A percentile compares a stretch with the other conserved stretches of the same genome.
phyloP scores from a whole-genome alignment of 352 stramenopile species.

The Blastocystis sp. region DNA sequence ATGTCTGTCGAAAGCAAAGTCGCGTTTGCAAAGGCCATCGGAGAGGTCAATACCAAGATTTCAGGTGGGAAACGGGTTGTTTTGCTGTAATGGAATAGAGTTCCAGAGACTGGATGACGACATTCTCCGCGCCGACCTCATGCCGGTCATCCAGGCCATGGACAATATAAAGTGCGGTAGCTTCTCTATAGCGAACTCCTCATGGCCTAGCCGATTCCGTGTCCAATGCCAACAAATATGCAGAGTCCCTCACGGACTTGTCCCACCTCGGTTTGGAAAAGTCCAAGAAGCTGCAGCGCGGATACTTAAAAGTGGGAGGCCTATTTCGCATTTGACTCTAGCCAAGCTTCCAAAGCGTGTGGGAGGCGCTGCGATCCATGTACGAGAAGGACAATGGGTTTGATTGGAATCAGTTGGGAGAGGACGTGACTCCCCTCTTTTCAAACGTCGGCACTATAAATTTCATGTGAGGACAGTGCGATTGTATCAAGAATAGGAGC shows the following conservation, averaged over 20 bases:
- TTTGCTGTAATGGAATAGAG: not conserved
- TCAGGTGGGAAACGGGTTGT: not conserved
- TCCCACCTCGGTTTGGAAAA: constrained; percentile 17
- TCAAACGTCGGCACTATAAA: not conserved
- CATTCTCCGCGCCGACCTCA: constrained; percentile 4
- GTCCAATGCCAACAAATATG: constrained; percentile 17
- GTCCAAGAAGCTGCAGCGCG: constrained; percentile 12
- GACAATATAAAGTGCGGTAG: not conserved
- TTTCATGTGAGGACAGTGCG: not conserved
- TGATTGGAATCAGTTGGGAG: constrained; percentile 24
- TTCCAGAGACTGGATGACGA: constrained; percentile 26
- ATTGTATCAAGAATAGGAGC: constrained; percentile 8
- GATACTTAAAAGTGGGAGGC: constrained; percentile 23
- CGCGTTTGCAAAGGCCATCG: constrained; percentile 5
- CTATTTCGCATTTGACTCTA: not conserved
- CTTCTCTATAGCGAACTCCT: not conserved
- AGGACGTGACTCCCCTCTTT: not conserved
- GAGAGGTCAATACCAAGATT: constrained; percentile 4
- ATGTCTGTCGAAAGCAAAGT: not conserved
- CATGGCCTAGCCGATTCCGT: not conserved
- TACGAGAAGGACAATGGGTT: not conserved
- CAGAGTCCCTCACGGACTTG: constrained; percentile 17
- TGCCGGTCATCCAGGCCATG: constrained; percentile 7
- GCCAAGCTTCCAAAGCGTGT: constrained; percentile 8
- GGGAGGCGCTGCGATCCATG: not conserved